Conservation (phyloP, 331 rosid genomes). For the Malus hybrid region DNA sequence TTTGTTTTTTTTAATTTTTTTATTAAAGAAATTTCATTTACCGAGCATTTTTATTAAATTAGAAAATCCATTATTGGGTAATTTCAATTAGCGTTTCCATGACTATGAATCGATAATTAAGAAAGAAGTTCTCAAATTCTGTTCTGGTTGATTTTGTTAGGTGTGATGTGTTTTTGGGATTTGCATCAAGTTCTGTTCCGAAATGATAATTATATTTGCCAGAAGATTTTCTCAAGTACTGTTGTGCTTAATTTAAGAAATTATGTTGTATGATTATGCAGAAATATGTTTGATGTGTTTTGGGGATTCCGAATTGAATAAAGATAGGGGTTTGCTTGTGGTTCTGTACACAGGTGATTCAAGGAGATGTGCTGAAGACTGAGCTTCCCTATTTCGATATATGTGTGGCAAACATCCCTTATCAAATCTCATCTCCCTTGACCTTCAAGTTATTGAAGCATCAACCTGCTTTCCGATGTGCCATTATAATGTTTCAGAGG, state of each 20-base stretch:
- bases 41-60: neutral
- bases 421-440: slow-evolving; percentile 89
- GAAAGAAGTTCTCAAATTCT: neutral
- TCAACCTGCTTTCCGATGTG: slow-evolving; percentile 72
- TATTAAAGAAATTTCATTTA: neutral
- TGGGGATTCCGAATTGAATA: neutral
- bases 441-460: slow-evolving; percentile 79
- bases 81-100: neutral
- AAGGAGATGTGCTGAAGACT: slow-evolving; percentile 78
- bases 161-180: neutral
- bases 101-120: neutral
- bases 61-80: neutral
- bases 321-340: neutral
- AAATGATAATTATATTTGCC: neutral
- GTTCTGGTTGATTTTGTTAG: neutral
- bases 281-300: neutral
- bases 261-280: neutral
- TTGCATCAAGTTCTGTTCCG: neutral
- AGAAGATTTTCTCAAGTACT: neutral
- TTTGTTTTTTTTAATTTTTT: neutral
- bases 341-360: slow-evolving; percentile 47
- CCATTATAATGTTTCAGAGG: slow-evolving; percentile 86
- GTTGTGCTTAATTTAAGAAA: neutral
- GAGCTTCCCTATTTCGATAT: slow-evolving; percentile 84
- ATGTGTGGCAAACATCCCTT: slow-evolving; percentile 87